Conservation (phyloP, 768 basidiomycete species). For the Antrodiella citrinella region DNA sequence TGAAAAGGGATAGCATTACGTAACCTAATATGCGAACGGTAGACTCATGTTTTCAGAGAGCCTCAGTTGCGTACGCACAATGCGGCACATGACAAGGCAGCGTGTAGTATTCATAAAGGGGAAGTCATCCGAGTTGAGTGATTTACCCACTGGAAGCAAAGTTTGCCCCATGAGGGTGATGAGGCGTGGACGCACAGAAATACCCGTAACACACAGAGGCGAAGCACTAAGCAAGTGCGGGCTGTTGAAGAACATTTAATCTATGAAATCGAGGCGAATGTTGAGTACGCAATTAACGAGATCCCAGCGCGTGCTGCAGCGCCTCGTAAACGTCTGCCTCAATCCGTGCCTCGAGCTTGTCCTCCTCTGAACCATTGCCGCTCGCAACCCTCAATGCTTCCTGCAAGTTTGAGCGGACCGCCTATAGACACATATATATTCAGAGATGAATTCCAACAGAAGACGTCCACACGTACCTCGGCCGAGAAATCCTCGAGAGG, state of each 20-base stretch:
- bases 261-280: not conserved
- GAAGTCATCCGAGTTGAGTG: too few relatives aligned
- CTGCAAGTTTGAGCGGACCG: conserved; percentile 80
- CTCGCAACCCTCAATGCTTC: conserved; percentile 78
- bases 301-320: conserved; percentile 74
- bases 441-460: not conserved
- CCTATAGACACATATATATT: conserved; percentile 36
- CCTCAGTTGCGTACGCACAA: too few relatives aligned
- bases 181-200: too few relatives aligned
- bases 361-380: conserved; percentile 85
- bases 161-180: too few relatives aligned
- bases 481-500: conserved; percentile 83
- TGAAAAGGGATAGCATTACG: not conserved
- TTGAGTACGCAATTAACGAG: conserved; percentile 27
- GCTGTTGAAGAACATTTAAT: not conserved
- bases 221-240: not conserved
- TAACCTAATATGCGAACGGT: not conserved
- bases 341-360: conserved; percentile 87
- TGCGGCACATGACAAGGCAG: too few relatives aligned
- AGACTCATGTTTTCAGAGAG: not conserved
- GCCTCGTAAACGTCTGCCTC: conserved; percentile 97
- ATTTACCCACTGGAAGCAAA: too few relatives aligned
- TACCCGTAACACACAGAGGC: too few relatives aligned
- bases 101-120: too few relatives aligned
- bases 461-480: conserved; percentile 54